phyloP scores from a whole-genome alignment of 495 filamentous ascomycete genomes.

The Daldinia grandis region DNA sequence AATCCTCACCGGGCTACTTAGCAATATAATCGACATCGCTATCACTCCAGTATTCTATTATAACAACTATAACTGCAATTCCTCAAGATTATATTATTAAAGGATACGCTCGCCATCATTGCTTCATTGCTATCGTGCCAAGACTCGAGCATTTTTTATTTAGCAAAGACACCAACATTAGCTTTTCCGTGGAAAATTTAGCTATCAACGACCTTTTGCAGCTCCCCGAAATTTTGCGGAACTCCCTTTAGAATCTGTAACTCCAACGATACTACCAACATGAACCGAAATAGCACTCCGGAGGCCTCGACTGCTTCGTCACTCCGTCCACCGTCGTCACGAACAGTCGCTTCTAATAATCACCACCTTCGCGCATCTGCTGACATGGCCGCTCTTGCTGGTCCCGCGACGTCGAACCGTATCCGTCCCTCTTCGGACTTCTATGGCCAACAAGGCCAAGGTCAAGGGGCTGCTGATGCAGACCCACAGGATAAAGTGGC shows the following conservation, averaged over 20 bases:
- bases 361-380: constrained; percentile 94
- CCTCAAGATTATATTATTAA: neutral
- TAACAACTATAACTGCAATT: constrained; percentile 14
- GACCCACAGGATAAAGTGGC: constrained; percentile 92
- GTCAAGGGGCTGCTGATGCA: constrained; percentile 65
- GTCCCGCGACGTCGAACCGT: constrained; percentile 76
- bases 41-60: neutral
- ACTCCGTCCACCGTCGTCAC: constrained; percentile 87
- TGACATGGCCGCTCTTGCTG: constrained; percentile 89
- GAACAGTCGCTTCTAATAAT: constrained; percentile 72
- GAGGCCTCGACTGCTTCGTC: constrained; percentile 84
- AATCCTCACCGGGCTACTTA: constrained; percentile 10
- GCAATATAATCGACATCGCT: constrained; percentile 13
- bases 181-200: neutral
- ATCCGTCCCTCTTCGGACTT: constrained; percentile 97
- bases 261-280: constrained; percentile 50
- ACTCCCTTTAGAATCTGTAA: neutral
- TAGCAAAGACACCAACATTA: constrained; percentile 25
- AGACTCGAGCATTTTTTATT: constrained; percentile 48
- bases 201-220: neutral
- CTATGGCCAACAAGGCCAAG: constrained; percentile 78
- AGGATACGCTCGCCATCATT: neutral
- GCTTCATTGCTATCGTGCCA: neutral
- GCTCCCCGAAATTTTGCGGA: neutral
- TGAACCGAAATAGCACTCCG: constrained; percentile 97